Conservation (phyloP, 805 yeast species). For the Monosporozyma yasuniensis region DNA sequence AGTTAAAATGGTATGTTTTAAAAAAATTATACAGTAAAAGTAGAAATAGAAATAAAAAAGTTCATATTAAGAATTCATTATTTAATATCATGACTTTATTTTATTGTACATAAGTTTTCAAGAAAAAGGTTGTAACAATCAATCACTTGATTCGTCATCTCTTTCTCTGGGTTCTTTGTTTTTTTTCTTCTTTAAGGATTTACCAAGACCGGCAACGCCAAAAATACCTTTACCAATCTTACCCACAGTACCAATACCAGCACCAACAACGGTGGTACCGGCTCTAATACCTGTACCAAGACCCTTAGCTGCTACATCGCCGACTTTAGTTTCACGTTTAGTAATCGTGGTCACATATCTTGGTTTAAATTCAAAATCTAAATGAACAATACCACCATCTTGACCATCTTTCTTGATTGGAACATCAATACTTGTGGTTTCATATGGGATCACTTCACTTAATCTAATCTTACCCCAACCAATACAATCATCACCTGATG, state of each 20-base stretch:
- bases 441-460: constrained; percentile 40
- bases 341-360: constrained; percentile 46
- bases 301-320: constrained; percentile 44
- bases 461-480: constrained; percentile 57
- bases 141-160: not conserved
- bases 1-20: too few species aligned
- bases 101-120: not conserved
- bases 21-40: not conserved
- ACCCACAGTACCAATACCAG: constrained; percentile 36
- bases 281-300: constrained; percentile 38
- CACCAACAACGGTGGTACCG: constrained; percentile 36
- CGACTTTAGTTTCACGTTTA: constrained; percentile 34
- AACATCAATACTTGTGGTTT: constrained; percentile 41
- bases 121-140: too few species aligned
- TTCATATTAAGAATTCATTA: not conserved
- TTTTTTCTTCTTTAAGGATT: constrained; percentile 3
- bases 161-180: not conserved
- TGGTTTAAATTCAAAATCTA: constrained; percentile 60
- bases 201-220: constrained; percentile 7
- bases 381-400: constrained; percentile 50
- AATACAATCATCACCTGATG: constrained; percentile 73
- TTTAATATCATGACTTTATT: not conserved
- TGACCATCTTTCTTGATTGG: constrained; percentile 35
- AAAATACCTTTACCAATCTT: constrained; percentile 16
- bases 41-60: not conserved